A percentile compares a stretch with the other conserved stretches of the same genome.
phyloP scores from a whole-genome alignment of 768 basidiomycete genomes.

The Suillus placidus region DNA sequence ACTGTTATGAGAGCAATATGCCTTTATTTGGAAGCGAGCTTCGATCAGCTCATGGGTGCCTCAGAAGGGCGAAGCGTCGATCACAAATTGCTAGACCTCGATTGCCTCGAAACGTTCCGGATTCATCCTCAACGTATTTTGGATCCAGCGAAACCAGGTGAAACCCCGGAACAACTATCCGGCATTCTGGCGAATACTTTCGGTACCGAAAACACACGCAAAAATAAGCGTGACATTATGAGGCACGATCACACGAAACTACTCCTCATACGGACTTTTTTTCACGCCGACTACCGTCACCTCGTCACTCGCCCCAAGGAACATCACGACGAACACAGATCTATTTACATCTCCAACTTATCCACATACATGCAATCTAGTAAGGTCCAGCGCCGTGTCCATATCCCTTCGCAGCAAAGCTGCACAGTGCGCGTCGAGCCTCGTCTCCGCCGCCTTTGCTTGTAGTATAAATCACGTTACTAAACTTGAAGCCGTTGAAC shows the following conservation, averaged over 20 bases:
- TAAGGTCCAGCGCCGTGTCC: constrained; percentile 34
- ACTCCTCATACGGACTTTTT: background rate
- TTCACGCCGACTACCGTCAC: constrained; percentile 1
- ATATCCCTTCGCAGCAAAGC: constrained; percentile 48
- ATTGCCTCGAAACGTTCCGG: constrained; percentile 18
- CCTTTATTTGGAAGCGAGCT: constrained; percentile 14
- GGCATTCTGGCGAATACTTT: background rate
- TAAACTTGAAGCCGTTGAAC: constrained; percentile 90
- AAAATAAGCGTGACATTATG: background rate
- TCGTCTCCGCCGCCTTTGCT: constrained; percentile 57
- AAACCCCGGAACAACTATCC: constrained; percentile 7
- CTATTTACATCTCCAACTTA: background rate
- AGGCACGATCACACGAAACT: constrained; percentile 1
- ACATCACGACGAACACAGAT: background rate
- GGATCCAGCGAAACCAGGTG: constrained; percentile 9
- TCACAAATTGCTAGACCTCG: constrained; percentile 18
- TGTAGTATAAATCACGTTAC: constrained; percentile 78
- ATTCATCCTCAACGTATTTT: constrained; percentile 12
- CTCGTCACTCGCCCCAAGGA: background rate
- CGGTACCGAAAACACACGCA: constrained; percentile 8
- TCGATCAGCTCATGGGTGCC: constrained; percentile 24
- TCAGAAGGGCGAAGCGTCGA: constrained; percentile 22
- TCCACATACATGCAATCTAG: background rate
- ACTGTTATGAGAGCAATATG: constrained; percentile 18
- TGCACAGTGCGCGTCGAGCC: constrained; percentile 52